Base-by-base conservation (phyloP, 352 stramenopile species). In the Phytophthora europaea region DNA sequence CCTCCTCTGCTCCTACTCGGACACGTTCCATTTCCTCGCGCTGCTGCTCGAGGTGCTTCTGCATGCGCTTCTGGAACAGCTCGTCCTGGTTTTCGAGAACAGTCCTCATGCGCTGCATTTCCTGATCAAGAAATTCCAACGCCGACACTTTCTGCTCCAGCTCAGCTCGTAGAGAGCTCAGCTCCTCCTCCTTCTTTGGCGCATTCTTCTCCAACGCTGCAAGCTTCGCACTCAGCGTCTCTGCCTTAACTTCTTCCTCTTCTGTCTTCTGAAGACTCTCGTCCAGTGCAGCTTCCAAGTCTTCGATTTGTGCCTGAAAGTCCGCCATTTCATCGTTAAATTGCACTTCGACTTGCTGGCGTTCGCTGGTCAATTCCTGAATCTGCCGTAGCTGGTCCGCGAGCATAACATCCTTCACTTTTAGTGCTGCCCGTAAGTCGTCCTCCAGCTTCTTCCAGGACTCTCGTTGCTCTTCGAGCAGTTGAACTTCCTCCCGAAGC, bases 321-420 rank as follows among this genome's bases (percentile, higher is more conserved):
- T 91, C 85, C 0, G 55, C 55, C 18, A 87, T 84, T 47, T 93
- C 82, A 31, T 86, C 75, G 3, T 82, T 75, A 20, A 88, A 83
- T 10, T 89, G 81, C 16, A 61, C 55, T 53, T 91, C 83, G 0
- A 75, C 4, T 26, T 78, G 70, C 6, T 76, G 58, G 2, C 73
- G 65, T 2, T 83, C 72, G 16, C 67, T 65, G 0, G 70, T 76
- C 31, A 90, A 52, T 48, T 92, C 75, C 10, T 78, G 63, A 0
- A 90, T 78, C 61, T 91, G 87, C n/a, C 84, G 73, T 31, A 79
- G 70, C 31, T 91, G 81, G 51, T 93, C 85, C 12, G 85, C 79
- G 6, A 92, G 76, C 84, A 94, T 94, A 1, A 92, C 80, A 28
- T 94, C 82, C 55, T 93, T 92, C 5, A 92, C 85, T 59, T 90